Percentiles rank a stretch among this genome's conserved stretches.
phyloP scores from a whole-genome alignment of 2,329 filamentous ascomycete genomes.

The Aspergillus tamarii region DNA sequence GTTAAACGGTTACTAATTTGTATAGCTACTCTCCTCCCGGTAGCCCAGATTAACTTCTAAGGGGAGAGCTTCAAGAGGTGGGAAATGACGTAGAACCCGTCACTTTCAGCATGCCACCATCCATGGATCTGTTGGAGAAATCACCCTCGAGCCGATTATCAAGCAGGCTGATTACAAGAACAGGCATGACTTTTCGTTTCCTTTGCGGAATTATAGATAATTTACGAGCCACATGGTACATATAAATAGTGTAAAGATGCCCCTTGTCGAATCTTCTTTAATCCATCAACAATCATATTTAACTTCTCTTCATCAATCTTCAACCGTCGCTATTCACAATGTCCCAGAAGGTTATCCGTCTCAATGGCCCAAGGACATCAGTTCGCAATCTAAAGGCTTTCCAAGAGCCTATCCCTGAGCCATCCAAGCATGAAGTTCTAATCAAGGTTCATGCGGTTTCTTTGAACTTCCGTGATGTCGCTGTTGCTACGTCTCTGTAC shows the following conservation, averaged over 20 bases:
- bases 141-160: too few relatives aligned
- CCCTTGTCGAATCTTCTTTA: neutral
- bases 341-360: neutral
- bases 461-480: constrained; percentile 47
- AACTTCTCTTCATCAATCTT: neutral
- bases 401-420: constrained; percentile 49
- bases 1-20: too few relatives aligned
- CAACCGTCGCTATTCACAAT: neutral
- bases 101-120: neutral
- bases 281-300: neutral
- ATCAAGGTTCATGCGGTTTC: constrained; percentile 57
- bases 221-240: neutral
- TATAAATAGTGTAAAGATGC: neutral
- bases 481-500: constrained; percentile 50
- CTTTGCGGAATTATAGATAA: neutral
- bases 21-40: too few relatives aligned
- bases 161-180: too few relatives aligned
- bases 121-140: neutral
- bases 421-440: constrained; percentile 69
- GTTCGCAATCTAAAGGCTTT: neutral
- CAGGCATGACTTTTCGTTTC: too few relatives aligned
- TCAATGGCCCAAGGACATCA: neutral
- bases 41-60: too few relatives aligned
- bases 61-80: neutral
- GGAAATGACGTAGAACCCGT: neutral